These are phyloP conservation scores for Agroathelia rolfsii DNA, from an alignment of 1,284 basidiomycete species.

Conservation along the genomic window DNA sequence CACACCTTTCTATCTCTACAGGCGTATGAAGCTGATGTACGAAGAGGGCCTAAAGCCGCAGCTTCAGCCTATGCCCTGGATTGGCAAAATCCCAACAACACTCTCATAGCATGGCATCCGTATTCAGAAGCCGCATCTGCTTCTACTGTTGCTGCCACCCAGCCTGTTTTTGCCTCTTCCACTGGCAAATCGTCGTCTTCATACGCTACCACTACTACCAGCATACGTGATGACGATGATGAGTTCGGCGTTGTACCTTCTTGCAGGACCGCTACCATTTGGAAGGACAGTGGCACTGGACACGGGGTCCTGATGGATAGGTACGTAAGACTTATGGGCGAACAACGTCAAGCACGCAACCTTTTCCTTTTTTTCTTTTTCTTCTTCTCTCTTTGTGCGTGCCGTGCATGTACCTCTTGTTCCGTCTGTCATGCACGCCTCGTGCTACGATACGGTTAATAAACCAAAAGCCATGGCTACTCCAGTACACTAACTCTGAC, in stretches of 20 bases:
- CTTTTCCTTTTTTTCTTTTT: slow-evolving; percentile 11
- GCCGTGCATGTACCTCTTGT: slow-evolving; percentile 8
- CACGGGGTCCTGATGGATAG: slow-evolving; percentile 46
- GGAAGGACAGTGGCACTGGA: slow-evolving; percentile 7
- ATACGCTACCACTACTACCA: slow-evolving; percentile 1
- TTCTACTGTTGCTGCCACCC: slow-evolving; percentile 25
- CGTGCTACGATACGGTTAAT: no score
- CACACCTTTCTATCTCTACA: slow-evolving; percentile 54
- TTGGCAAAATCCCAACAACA: slow-evolving; percentile 15
- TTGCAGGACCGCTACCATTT: neutral
- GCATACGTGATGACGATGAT: slow-evolving; percentile 6
- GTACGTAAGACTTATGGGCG: slow-evolving; percentile 36
- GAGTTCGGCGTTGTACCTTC: slow-evolving; percentile 2
- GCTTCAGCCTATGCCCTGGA: slow-evolving; percentile 40
- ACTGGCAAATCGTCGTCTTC: no score
- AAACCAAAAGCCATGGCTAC: no score
- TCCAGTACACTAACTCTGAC: no score
- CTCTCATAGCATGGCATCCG: slow-evolving; percentile 34
- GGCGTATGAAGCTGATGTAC: slow-evolving; percentile 59
- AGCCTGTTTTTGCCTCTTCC: no score
- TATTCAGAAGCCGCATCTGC: slow-evolving; percentile 26
- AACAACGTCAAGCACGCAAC: no score
- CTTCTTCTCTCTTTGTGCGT: slow-evolving; percentile 5
- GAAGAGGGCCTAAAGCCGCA: slow-evolving; percentile 35
- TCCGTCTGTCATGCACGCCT: slow-evolving; percentile 4